Percentiles rank a stretch among this genome's conserved stretches.
Conservation (phyloP, 2,329 filamentous ascomycete genomes). For the Scytalidium lignicola region DNA sequence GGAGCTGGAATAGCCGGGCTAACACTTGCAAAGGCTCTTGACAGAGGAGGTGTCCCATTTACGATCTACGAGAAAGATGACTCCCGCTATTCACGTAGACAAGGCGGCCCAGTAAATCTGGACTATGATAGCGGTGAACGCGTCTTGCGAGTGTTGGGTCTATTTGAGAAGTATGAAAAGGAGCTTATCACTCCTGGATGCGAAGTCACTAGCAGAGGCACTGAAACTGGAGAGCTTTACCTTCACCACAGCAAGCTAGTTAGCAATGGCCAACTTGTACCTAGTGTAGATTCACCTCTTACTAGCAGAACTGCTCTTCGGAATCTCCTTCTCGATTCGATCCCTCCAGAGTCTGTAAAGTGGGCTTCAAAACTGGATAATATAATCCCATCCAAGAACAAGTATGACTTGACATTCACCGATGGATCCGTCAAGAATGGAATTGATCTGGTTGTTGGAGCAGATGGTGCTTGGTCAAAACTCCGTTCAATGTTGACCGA, state of each 20-base stretch:
- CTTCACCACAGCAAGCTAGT: not conserved
- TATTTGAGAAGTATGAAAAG: not conserved
- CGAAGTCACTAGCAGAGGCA: not conserved
- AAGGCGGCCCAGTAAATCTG: not conserved
- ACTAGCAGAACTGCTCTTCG: slow-evolving; percentile 33
- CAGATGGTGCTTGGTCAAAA: slow-evolving; percentile 36
- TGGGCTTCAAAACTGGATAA: slow-evolving; percentile 1
- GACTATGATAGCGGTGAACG: not conserved
- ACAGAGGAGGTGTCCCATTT: not conserved
- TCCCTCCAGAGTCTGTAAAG: slow-evolving; percentile 18
- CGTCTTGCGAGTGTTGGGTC: not conserved
- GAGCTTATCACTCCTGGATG: too few relatives aligned
- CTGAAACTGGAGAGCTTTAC: not conserved
- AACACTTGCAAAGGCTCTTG: not conserved
- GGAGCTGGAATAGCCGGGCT: not conserved
- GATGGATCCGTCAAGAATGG: slow-evolving; percentile 7
- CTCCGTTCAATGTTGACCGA: slow-evolving; percentile 28
- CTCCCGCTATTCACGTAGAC: not conserved
- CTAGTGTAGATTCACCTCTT: slow-evolving; percentile 27
- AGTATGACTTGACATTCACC: slow-evolving; percentile 12
- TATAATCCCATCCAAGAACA: not conserved
- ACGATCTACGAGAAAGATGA: not conserved
- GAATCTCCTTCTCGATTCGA: slow-evolving; percentile 28
- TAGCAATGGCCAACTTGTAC: not conserved
- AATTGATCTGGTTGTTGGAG: slow-evolving; percentile 35